Evolutionary conservation across 345 rosid species (phyloP), one percentile per base, ranked within the genome.

Genomic region (Citrus glauca): DNA sequence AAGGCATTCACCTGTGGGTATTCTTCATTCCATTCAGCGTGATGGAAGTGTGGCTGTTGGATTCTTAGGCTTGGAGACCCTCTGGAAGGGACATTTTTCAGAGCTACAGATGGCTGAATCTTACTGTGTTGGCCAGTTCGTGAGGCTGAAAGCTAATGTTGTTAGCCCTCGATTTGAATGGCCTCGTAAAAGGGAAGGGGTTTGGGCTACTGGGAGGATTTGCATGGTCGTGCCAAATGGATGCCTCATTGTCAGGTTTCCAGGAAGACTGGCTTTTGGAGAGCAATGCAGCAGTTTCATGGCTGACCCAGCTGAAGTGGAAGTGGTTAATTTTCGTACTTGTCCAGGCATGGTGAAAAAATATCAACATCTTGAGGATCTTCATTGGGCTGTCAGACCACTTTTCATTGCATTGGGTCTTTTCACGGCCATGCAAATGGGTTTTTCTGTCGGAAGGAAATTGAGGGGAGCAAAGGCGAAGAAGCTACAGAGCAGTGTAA

Each of bases 341-440:
- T 93, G 91, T 81, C 83, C 81, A 1, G 98, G 98, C 40, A 77
- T 92, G 22, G 83, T 88, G 67, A 79, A 88, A 67, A 94, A 92
- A 66, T 96, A 90, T 81, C 89, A 92, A 78, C 99, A 96, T 85
- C 91, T 96, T 2, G 98, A 96, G 87, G 97, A 96, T 82, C 85
- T 90, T 69, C 99, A 94, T 81, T 96, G 98, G 99, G 89, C 90
- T 25, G 94, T 94, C 61, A 94, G 98, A 81, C 99, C 98, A 13
- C 82, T 92, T 66, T 79, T 94, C 69, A 84, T 92, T 74, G 93
- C 93, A 1, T 69, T 90, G 69, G 91, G 97, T 69, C 74, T 96
- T 3, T 85, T 96, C 65, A 86, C 97, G 33, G 89, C 91, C 2
- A 78, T 90, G 87, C 91, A 86, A 88, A 35, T 91, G 5, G 98